Conservation (phyloP, 331 rosid species). For the Arachis monticola region DNA sequence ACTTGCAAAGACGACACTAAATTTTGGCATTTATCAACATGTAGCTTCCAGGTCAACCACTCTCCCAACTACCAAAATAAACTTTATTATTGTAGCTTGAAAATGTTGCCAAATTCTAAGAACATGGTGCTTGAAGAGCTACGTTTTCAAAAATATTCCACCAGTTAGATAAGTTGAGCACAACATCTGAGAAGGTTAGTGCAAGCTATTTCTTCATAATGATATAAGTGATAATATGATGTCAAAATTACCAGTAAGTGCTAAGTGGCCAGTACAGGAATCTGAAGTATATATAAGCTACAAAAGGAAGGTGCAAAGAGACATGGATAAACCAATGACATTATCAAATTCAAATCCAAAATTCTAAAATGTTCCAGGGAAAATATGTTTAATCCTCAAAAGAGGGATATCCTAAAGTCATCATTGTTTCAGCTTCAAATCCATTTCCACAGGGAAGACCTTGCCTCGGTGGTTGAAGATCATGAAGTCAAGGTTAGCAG, state of each 20-base stretch:
- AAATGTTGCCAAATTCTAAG: no score
- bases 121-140: no score
- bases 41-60: no score
- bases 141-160: no score
- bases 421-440: conserved; percentile 69
- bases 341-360: conserved; percentile 21
- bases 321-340: conserved; percentile 16
- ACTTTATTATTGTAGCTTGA: no score
- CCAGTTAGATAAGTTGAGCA: no score
- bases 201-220: conserved; percentile 28
- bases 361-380: conserved; percentile 18
- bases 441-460: conserved; percentile 59
- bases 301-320: conserved; percentile 34
- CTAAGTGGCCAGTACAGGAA: conserved; percentile 10
- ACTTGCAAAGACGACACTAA: no score
- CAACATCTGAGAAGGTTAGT: neutral
- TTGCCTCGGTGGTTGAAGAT: conserved; percentile 87
- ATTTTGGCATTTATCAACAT: no score
- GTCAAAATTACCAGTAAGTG: conserved; percentile 30
- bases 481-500: conserved; percentile 82
- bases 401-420: conserved; percentile 15
- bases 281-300: conserved; percentile 16
- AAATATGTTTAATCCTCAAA: conserved; percentile 16
- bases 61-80: no score
- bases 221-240: conserved; percentile 9